Evolutionary conservation across 306 rosid genomes (phyloP), one percentile per base, ranked within the genome.

Genomic region (Acacia confusa): DNA sequence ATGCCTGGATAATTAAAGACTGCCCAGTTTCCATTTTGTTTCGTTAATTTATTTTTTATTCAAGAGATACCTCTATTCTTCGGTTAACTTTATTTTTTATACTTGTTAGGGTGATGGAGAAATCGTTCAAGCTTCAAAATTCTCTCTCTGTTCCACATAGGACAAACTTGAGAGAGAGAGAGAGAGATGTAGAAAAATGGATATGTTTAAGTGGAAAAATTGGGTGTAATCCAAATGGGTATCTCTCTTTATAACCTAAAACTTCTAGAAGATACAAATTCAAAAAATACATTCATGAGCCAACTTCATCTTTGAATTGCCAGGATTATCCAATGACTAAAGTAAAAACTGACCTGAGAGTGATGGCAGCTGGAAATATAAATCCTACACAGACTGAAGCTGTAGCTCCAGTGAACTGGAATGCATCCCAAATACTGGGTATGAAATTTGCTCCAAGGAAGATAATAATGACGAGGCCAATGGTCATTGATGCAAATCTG

Each of bases 361-460:
- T 80, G 78, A 86, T 66, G 55, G 88, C 75, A 50, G 81, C 87
- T 24, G 89, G 89, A 79, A 88, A 81, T 81, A 90, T 86, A 79
- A 83, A 86, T 55, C 86, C 87, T n/a, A 87, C n/a, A 81, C 84
- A 81, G 30, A 84, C 88, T 19, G 90, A 84, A 82, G 87, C 87
- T 15, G 91, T 86, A 48, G 88, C 88, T 79, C 84, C 88, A 38
- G 89, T 80, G 82, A 87, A 86, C 83, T 85, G 94, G 84, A 87
- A 87, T 41, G 86, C 85, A 82, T 90, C 90, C 93, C 93, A 90
- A 82, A 90, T 90, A 79, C 90, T 90, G 25, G 93, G 91, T 50
- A 90, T 86, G 84, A 75, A 90, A 77, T 80, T 90, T 64, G 93
- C 91, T 65, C 90, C 93, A 12, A 81, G 38, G 73, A 82, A 90